phyloP scores from a whole-genome alignment of 2,329 filamentous ascomycete genomes.

The Aspergillus phoenicis region DNA sequence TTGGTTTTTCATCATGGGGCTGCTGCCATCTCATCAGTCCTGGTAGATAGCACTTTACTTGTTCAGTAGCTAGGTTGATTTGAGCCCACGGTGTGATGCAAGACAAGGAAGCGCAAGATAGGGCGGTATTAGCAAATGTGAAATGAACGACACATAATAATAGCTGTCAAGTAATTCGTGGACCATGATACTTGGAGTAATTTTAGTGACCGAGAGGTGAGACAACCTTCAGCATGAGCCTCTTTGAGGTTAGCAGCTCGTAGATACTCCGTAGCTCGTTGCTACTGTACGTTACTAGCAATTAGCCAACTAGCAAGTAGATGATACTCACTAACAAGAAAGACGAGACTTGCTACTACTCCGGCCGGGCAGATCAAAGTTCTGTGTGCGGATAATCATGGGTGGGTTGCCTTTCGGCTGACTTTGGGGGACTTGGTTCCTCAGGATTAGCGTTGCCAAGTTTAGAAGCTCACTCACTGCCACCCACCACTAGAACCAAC shows the following conservation, averaged over 20 bases:
- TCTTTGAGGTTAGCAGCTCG: neutral
- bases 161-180: neutral
- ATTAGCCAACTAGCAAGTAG: too few relatives aligned
- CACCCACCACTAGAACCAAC: conserved; percentile 6
- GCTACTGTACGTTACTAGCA: too few relatives aligned
- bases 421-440: conserved; percentile 1
- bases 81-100: too few relatives aligned
- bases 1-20: too few relatives aligned
- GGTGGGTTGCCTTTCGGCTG: neutral
- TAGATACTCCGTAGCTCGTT: too few relatives aligned
- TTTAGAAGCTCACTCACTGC: conserved; percentile 19
- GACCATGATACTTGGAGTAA: neutral
- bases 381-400: neutral
- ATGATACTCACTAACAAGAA: too few relatives aligned
- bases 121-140: neutral
- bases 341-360: too few relatives aligned
- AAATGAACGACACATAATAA: neutral
- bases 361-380: neutral
- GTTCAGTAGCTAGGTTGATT: too few relatives aligned
- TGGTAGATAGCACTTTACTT: too few relatives aligned
- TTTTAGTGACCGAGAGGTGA: neutral
- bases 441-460: conserved; percentile 23
- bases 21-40: too few relatives aligned
- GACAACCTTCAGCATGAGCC: neutral
- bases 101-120: neutral